Evolutionary conservation across 495 filamentous ascomycete genomes (phyloP), one percentile per base, ranked within the genome.

Genomic region (Cetradonia linearis): DNA sequence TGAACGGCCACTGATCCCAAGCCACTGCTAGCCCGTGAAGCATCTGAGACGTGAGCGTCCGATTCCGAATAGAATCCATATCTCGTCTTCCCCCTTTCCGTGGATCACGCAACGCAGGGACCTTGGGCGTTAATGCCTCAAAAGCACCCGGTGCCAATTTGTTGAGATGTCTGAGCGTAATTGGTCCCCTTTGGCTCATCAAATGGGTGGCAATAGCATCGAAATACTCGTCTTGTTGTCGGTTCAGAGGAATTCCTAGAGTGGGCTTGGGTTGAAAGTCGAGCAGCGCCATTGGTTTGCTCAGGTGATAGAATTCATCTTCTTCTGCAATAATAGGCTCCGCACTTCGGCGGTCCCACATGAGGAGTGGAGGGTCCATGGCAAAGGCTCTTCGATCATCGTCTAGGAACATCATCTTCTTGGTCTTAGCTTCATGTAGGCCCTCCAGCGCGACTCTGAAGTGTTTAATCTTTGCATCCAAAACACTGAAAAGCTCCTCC

Each of bases 291-390:
- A 71, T n/a, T 7, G 30, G 54, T 36, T n/a, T 33, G 14, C 59
- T 61, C 10, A 66, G 66, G 0, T 82, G 85, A 63, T 72, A 85
- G 58, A 86, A 77, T 60, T 91, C 86, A 5, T 79, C 68, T 0
- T 67, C 33, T 13, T 76, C 53, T 27, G 79, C 74, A 9, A 67
- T 60, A 47, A 87, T 66, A 5, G 82, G 78, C 25, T 86, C 81
- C 48, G 77, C 82, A 9, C 70, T 72, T 30, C 87, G 83, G 5
- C 77, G 80, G 66, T 90, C 86, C 82, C 82, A 89, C 54, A 71
- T 59, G 2, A 89, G 71, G 6, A 78, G 40, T 0, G 77, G 77
- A 5, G 81, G 74, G 10, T 71, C 61, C 50, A 75, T 73, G 10
- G 62, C 62, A 20, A 75, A 72, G 20, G 71, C 58, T 53, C 76